Conservation (phyloP, 116 monocot genomes). For the Cymodocea nodosa region DNA sequence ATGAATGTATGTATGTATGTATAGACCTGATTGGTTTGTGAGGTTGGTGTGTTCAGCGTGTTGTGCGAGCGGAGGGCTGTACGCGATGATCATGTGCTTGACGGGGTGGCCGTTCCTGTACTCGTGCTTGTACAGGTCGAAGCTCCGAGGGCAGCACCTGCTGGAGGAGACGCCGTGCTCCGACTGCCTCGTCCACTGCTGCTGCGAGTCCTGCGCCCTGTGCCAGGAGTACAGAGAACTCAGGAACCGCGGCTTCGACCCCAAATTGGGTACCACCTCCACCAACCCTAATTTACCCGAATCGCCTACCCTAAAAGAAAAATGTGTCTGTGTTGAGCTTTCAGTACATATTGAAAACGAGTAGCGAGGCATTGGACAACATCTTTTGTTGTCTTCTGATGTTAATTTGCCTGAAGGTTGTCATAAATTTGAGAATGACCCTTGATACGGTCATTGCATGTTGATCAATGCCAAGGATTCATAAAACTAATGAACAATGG, state of each 20-base stretch:
- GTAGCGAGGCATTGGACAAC: no score
- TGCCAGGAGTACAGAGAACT: constrained; percentile 18
- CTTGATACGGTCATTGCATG: no score
- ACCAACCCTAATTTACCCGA: neutral
- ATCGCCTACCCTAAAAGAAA: no score
- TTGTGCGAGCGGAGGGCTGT: constrained; percentile 30
- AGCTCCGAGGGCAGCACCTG: constrained; percentile 8
- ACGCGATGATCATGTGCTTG: constrained; percentile 24
- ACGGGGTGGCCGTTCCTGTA: constrained; percentile 16
- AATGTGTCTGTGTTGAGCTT: no score
- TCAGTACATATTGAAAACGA: no score
- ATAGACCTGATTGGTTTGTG: neutral
- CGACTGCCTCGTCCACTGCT: constrained; percentile 18
- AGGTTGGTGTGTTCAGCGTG: constrained; percentile 25
- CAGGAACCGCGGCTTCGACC: constrained; percentile 6
- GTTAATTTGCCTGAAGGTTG: no score
- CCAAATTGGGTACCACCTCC: neutral
- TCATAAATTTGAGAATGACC: no score
- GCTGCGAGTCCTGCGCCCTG: constrained; percentile 14
- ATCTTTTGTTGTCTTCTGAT: no score
- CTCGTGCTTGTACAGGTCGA: constrained; percentile 17
- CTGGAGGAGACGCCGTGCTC: constrained; percentile 9
- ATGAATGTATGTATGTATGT: no score
- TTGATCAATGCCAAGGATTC: no score
- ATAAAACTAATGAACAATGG: no score